Percentiles rank a stretch among this genome's conserved stretches.
Evolutionary conservation across 2,329 filamentous ascomycete genomes (phyloP).

Genomic region (Alternaria sp.): DNA sequence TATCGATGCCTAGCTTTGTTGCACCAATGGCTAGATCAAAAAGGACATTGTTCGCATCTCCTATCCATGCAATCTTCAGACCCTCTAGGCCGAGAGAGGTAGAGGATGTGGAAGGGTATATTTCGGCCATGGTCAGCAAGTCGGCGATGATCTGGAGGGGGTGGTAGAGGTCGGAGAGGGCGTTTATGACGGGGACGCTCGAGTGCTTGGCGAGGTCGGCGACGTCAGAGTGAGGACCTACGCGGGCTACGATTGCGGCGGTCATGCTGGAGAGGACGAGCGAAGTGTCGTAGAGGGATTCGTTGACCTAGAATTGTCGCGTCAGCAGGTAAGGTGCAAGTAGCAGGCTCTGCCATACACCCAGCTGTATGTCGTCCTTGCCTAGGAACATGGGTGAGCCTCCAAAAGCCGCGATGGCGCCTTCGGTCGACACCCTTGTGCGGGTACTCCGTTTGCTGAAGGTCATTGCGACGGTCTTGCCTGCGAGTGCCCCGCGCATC

Average conservation of each 20-base stretch:
- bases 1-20: conserved; percentile 84
- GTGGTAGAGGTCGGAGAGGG: conserved; percentile 87
- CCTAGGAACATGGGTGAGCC: conserved; percentile 97
- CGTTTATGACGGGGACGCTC: conserved; percentile 61
- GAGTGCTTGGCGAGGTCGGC: conserved; percentile 59
- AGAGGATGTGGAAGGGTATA: conserved; percentile 64
- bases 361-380: conserved; percentile 94
- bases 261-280: conserved; percentile 85
- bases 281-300: conserved; percentile 91
- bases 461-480: conserved; percentile 90
- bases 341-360: conserved; percentile 62
- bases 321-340: conserved; percentile 3
- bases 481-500: conserved; percentile 70
- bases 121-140: conserved; percentile 88
- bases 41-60: conserved; percentile 96
- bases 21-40: conserved; percentile 92
- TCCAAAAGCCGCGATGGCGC: conserved; percentile 85
- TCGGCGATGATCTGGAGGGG: conserved; percentile 95
- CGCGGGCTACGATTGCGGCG: conserved; percentile 59
- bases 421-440: conserved; percentile 92
- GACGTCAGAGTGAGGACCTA: conserved; percentile 62
- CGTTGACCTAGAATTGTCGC: conserved; percentile 72
- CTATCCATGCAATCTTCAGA: conserved; percentile 93
- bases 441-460: conserved; percentile 96
- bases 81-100: conserved; percentile 75